Evolutionary conservation across 2,329 filamentous ascomycete species (phyloP).

Genomic region (Corinectria fuckeliana): DNA sequence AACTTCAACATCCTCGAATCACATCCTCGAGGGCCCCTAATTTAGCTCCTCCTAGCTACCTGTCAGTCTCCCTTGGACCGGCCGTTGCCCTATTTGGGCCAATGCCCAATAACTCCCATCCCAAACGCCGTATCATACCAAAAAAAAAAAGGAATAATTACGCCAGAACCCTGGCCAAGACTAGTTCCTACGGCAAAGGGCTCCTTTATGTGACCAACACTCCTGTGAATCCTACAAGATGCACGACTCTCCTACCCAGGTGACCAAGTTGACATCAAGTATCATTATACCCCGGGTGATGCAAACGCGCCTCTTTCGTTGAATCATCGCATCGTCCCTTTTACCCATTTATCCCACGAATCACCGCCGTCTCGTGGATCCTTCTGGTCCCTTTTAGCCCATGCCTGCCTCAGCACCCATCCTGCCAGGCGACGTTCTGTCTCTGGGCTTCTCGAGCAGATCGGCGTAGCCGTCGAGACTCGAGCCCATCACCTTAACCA

Average conservation of each 20-base stretch:
- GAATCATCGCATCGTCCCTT: conserved; percentile 3
- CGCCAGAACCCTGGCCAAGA: neutral
- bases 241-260: neutral
- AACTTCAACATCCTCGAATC: neutral
- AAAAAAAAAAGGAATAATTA: too few species aligned
- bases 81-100: neutral
- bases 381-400: conserved; percentile 13
- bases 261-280: neutral
- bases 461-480: conserved; percentile 65
- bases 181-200: neutral
- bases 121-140: conserved; percentile 17
- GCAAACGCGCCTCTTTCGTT: neutral
- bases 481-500: conserved; percentile 63
- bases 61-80: neutral
- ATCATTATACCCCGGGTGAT: neutral
- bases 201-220: neutral
- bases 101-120: neutral
- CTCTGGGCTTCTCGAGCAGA: conserved; percentile 60
- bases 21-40: neutral
- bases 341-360: neutral
- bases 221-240: neutral
- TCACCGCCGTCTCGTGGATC: neutral
- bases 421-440: conserved; percentile 46
- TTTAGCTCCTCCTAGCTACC: conserved; percentile 10
- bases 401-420: conserved; percentile 32